Conservation (phyloP, 768 basidiomycete genomes). For the Auriscalpium vulgare region DNA sequence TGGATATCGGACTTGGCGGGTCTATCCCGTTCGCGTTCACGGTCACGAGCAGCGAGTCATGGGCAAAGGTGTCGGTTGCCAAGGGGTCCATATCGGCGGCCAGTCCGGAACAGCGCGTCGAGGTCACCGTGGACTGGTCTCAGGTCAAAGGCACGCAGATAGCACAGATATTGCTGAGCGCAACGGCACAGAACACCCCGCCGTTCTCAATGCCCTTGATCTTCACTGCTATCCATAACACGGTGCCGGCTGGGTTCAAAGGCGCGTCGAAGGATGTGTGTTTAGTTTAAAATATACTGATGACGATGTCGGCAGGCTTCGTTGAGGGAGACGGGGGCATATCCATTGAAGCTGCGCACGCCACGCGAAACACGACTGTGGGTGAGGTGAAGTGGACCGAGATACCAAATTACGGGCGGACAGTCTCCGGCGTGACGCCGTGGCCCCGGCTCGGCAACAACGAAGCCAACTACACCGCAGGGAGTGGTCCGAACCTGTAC, state of each 20-base stretch:
- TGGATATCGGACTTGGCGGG: slow-evolving; percentile 58
- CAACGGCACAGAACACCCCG: slow-evolving; percentile 34
- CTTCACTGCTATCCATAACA: slow-evolving; percentile 26
- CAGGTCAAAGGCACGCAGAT: slow-evolving; percentile 30
- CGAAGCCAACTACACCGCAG: slow-evolving; percentile 49
- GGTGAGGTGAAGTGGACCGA: slow-evolving; percentile 49
- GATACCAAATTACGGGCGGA: slow-evolving; percentile 52
- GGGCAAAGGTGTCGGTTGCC: slow-evolving; percentile 41
- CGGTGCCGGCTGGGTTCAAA: slow-evolving; percentile 36
- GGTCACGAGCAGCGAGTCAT: slow-evolving; percentile 39
- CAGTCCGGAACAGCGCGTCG: slow-evolving; percentile 45
- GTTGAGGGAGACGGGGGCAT: slow-evolving; percentile 57
- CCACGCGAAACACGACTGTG: slow-evolving; percentile 37
- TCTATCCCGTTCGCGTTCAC: slow-evolving; percentile 50
- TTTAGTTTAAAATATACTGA: background rate
- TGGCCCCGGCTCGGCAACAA: slow-evolving; percentile 41
- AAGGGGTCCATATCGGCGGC: slow-evolving; percentile 42
- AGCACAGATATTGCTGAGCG: slow-evolving; percentile 38
- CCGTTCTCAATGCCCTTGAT: slow-evolving; percentile 20
- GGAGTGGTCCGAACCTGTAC: slow-evolving; percentile 54
- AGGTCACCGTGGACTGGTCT: slow-evolving; percentile 52
- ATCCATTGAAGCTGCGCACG: slow-evolving; percentile 60
- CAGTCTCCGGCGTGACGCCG: slow-evolving; percentile 53
- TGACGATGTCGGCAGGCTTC: slow-evolving; percentile 31
- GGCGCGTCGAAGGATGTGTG: slow-evolving; percentile 25